Evolutionary conservation across 495 filamentous ascomycete species (phyloP).

Genomic region (Rhypophila decipiens): DNA sequence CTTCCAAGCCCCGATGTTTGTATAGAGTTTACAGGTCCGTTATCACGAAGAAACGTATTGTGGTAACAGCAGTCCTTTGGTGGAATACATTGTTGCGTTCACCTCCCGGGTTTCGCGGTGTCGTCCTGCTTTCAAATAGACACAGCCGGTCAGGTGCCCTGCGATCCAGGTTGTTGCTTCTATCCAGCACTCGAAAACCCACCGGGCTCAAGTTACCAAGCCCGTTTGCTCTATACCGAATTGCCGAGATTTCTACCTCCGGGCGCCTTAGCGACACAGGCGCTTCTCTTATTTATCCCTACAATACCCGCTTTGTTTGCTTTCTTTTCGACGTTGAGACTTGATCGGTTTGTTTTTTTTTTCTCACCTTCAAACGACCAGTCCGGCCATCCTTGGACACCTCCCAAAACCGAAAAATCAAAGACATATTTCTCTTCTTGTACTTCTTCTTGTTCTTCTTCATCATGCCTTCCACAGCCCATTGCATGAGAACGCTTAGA

Average conservation of each 20-base stretch:
- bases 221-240: not conserved
- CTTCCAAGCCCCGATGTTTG: no score
- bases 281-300: not conserved
- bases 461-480: slow-evolving; percentile 42
- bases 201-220: not conserved
- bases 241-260: not conserved
- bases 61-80: no score
- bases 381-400: not conserved
- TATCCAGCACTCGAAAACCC: not conserved
- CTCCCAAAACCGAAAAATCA: no score
- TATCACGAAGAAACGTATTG: no score
- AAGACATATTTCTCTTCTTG: not conserved
- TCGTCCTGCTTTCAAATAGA: no score
- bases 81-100: no score
- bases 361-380: not conserved
- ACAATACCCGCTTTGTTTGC: not conserved
- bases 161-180: not conserved
- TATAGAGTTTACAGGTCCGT: no score
- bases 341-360: not conserved
- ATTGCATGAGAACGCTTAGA: slow-evolving; percentile 44
- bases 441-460: no score
- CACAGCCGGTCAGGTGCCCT: no score
- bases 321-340: no score
- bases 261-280: not conserved
- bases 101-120: no score